These are phyloP conservation scores for Salvia hispanica DNA, from an alignment of 257 asterid species.

Conservation along the genomic window DNA sequence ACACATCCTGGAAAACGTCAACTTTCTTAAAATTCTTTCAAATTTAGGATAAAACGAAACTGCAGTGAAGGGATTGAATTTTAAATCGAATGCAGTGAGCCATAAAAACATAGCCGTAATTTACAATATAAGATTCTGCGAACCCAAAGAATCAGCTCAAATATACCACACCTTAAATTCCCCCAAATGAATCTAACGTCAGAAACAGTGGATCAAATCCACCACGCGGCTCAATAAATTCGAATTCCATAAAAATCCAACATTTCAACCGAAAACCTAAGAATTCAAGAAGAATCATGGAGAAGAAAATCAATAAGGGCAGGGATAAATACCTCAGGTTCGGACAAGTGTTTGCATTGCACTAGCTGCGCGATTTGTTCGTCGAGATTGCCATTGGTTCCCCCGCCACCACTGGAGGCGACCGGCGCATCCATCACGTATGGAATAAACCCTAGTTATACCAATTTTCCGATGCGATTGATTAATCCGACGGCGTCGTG, in stretches of 20 bases:
- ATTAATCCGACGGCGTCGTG: constrained; percentile 41
- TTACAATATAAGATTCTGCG: not conserved
- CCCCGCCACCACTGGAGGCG: constrained; percentile 30
- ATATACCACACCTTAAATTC: not conserved
- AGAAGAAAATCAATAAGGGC: not conserved
- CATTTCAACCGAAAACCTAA: not conserved
- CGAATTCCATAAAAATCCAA: constrained; percentile 12
- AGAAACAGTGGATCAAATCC: constrained; percentile 27
- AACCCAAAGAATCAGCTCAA: constrained; percentile 22
- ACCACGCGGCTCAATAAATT: not conserved
- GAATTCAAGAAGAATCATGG: not conserved
- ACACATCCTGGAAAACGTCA: not conserved
- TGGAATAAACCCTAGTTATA: constrained; percentile 36
- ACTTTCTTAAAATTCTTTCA: constrained; percentile 12
- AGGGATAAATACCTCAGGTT: constrained; percentile 56
- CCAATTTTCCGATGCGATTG: constrained; percentile 35
- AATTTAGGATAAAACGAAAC: too few relatives aligned
- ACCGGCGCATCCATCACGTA: constrained; percentile 51
- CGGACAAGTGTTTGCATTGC: constrained; percentile 87
- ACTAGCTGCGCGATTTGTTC: constrained; percentile 80
- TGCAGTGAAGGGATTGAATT: not conserved
- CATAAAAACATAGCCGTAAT: not conserved
- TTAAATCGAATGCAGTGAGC: not conserved
- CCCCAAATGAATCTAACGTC: constrained; percentile 33
- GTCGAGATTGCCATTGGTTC: constrained; percentile 62